Percentiles rank a stretch among this genome's conserved stretches.
Conservation (phyloP, 1,284 basidiomycete species). For the Moesziomyces sp. region DNA sequence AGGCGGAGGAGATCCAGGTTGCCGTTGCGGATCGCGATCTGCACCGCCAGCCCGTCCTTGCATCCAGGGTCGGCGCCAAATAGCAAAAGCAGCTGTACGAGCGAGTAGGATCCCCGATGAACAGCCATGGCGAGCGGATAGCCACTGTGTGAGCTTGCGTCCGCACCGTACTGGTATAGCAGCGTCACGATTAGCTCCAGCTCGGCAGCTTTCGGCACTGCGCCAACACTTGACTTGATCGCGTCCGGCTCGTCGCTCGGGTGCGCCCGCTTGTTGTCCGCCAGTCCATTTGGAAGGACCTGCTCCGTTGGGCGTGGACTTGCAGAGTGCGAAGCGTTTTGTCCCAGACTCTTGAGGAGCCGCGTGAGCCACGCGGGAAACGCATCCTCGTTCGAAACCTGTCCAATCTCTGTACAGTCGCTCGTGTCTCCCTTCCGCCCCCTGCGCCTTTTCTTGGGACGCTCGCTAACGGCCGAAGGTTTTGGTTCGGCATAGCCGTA, state of each 20-base stretch:
- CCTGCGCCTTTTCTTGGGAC: conserved; percentile 11
- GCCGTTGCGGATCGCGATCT: conserved; percentile 40
- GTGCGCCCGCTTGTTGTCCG: neutral
- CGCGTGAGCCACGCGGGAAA: conserved; percentile 3
- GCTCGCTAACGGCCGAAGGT: neutral
- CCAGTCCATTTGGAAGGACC: neutral
- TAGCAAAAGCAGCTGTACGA: conserved; percentile 23
- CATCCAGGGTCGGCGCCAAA: conserved; percentile 26
- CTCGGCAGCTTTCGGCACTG: conserved; percentile 13
- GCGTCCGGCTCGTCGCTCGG: neutral
- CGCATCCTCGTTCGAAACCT: neutral
- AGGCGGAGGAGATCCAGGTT: conserved; percentile 14
- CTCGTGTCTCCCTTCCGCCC: conserved; percentile 1
- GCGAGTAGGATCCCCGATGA: conserved; percentile 20
- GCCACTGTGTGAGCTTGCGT: conserved; percentile 31
- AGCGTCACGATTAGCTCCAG: conserved; percentile 22
- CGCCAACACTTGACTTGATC: conserved; percentile 3
- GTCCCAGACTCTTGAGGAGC: conserved; percentile 1
- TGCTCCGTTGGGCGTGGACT: neutral
- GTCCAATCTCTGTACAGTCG: neutral
- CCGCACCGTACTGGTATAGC: conserved; percentile 15
- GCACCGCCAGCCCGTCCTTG: conserved; percentile 34
- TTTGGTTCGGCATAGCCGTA: neutral
- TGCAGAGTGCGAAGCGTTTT: neutral
- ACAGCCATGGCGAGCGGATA: conserved; percentile 45